Evolutionary conservation across 2,329 filamentous ascomycete species (phyloP).

Genomic region (Tolypocladium guangdongense): DNA sequence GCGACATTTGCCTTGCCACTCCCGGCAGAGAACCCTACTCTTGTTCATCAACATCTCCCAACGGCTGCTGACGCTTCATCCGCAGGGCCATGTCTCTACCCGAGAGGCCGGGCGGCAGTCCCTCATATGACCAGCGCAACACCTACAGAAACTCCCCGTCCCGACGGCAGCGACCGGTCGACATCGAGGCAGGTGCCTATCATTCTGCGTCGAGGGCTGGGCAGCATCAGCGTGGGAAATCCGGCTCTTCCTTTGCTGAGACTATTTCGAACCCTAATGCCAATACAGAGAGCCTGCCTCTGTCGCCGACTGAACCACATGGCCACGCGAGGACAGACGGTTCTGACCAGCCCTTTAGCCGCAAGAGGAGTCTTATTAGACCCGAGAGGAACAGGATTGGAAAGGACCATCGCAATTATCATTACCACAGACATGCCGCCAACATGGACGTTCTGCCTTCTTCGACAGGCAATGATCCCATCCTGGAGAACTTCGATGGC

Average conservation of each 20-base stretch:
- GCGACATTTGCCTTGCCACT: background rate
- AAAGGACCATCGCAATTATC: conserved; percentile 82
- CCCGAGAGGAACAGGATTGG: conserved; percentile 83
- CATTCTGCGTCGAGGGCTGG: conserved; percentile 27
- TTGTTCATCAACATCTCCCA: background rate
- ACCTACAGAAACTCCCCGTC: conserved; percentile 59
- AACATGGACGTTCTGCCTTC: conserved; percentile 87
- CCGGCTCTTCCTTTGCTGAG: conserved; percentile 47
- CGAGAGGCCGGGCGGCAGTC: conserved; percentile 52
- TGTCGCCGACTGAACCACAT: conserved; percentile 32
- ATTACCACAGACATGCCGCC: conserved; percentile 90
- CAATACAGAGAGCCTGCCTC: conserved; percentile 43
- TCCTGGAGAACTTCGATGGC: conserved; percentile 66
- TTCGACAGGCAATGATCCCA: conserved; percentile 82
- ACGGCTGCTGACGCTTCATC: conserved; percentile 10
- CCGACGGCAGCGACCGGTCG: conserved; percentile 52
- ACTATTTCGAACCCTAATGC: conserved; percentile 43
- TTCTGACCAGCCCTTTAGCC: conserved; percentile 30
- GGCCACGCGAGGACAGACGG: conserved; percentile 19
- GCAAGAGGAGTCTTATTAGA: conserved; percentile 81
- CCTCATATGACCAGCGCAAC: conserved; percentile 49
- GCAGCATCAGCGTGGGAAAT: conserved; percentile 45
- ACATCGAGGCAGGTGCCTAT: conserved; percentile 57
- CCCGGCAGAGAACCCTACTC: background rate
- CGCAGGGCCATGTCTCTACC: conserved; percentile 48